Evolutionary conservation across 73 alveolate species (phyloP), one percentile per base, ranked within the genome.

Genomic region (Paramecium biaurelia): DNA sequence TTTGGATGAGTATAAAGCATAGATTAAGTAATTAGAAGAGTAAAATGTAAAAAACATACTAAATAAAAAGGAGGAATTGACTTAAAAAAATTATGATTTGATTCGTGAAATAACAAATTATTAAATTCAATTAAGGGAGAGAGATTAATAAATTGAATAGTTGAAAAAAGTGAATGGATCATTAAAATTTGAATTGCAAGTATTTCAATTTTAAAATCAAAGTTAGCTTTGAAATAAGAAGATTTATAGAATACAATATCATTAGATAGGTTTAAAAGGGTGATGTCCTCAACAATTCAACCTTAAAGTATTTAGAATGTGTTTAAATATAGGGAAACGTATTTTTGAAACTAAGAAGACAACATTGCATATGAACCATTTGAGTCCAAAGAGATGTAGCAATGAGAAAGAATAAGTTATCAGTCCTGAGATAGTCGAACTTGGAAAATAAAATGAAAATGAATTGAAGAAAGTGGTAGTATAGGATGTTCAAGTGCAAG

Each of bases 331-430:
- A 79, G 90, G 72, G 24, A 79, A 79, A 47, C 45, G 56, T 14
- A 79, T 79, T 2, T 79, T 79, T 79, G 90, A 79, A 53, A 63
- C 84, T 5, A 32, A 32, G 15, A 32, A 18, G 56, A 79, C 90
- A n/a, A 79, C 90, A 0, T 45, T 79, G 3, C 90, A 79, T 79
- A 41, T 43, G 74, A 79, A 41, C 23, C 4, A 79, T 14, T 23
- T 79, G 18, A 79, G 76, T 79, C 90, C 90, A 79, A 79, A 79
- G 47, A 79, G 20, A 24, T 23, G 74, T 10, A 11, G 5, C 2
- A 43, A 38, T 41, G 76, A 42, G 20, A 21, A 63, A 63, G 84
- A 63, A 11, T 49, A 43, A 12, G 14, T 47, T 10, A 35, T 45
- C 28, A 79, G 76, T 12, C 68, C 68, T 24, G 90, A 43, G 18